A percentile compares a stretch with the other conserved stretches of the same genome.
phyloP scores from a whole-genome alignment of 345 rosid genomes.

The Stellera chamaejasme region DNA sequence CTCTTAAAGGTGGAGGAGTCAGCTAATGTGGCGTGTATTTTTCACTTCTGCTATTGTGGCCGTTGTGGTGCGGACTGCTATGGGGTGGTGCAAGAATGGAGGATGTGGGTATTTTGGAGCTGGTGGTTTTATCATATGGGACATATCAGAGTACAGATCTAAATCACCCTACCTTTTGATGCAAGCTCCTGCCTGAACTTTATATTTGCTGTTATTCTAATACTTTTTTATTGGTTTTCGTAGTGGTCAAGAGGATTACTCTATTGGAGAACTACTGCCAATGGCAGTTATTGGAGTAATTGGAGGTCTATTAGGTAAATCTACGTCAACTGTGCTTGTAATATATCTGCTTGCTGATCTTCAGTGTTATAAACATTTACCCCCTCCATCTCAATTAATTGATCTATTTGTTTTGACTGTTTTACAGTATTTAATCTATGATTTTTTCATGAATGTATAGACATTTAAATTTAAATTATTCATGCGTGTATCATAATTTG shows the following conservation, averaged over 20 bases:
- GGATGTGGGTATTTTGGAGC: constrained; percentile 96
- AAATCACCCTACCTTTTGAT: constrained; percentile 8
- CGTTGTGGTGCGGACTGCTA: constrained; percentile 91
- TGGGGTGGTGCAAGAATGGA: constrained; percentile 97
- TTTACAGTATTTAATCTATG: too few relatives aligned
- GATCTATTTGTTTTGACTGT: too few relatives aligned
- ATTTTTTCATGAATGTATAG: too few relatives aligned
- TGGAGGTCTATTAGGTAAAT: constrained; percentile 88
- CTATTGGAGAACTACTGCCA: constrained; percentile 83
- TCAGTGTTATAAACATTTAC: too few relatives aligned
- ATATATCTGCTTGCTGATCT: too few relatives aligned
- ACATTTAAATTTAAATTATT: too few relatives aligned
- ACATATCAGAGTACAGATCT: constrained; percentile 71
- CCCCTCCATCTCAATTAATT: too few relatives aligned
- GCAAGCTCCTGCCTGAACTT: constrained; percentile 1
- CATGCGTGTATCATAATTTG: too few relatives aligned
- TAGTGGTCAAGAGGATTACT: constrained; percentile 98
- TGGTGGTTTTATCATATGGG: constrained; percentile 98
- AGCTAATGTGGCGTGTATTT: constrained; percentile 99
- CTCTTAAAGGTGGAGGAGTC: constrained; percentile 95
- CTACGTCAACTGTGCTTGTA: constrained; percentile 5
- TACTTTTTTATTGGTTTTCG: constrained; percentile 10
- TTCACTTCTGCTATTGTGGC: constrained; percentile 97
- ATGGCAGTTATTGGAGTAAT: constrained; percentile 94
- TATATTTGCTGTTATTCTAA: constrained; percentile 15